Evolutionary conservation across 2,329 filamentous ascomycete genomes (phyloP), one percentile per base, ranked within the genome.

Genomic region (Pseudocercospora fijiensis): DNA sequence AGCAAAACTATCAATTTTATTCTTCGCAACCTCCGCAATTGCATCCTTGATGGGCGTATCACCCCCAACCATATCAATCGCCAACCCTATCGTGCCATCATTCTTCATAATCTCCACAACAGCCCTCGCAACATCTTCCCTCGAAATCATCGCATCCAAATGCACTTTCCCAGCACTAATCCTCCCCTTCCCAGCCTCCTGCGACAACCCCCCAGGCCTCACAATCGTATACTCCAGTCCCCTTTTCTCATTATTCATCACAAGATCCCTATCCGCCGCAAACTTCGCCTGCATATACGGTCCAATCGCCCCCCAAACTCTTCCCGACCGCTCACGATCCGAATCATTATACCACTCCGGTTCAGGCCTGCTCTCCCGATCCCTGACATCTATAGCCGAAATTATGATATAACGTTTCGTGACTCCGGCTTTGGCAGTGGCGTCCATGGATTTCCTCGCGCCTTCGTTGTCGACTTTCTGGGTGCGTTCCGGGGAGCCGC

Each of bases 401-500:
- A 90, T 79, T 69, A 90, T 82, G 56, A 90, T 80, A 76, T 89
- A 90, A 64, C 85, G 84, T 26, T 71, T 68, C 2, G 78, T 85
- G 65, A 89, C 79, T 0, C 85, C 82, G 0, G 82, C 81, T 7
- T 81, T 75, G 20, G 84, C 82, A 0, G 86, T 82, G 4, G 87
- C 86, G 57, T 83, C 81, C 77, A 89, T 84, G 73, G 87, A 86
- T 73, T 85, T 80, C 49, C 83, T 82, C 9, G 86, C 87, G 2
- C 87, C 88, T 70, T 90, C 86, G 45, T 84, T 80, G 74, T 89
- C 87, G 59, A 89, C 81, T 55, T 81, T 80, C 69, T 81, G 81
- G 1, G 86, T 88, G 70, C 85, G 73, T 16, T 85, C 81, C 0
- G 85, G 74, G 1, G 80, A 84, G 53, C 74, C 69, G 66, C 69